Conservation (phyloP, 2,329 filamentous ascomycete genomes). For the Gnomoniopsis smithogilvyi region DNA sequence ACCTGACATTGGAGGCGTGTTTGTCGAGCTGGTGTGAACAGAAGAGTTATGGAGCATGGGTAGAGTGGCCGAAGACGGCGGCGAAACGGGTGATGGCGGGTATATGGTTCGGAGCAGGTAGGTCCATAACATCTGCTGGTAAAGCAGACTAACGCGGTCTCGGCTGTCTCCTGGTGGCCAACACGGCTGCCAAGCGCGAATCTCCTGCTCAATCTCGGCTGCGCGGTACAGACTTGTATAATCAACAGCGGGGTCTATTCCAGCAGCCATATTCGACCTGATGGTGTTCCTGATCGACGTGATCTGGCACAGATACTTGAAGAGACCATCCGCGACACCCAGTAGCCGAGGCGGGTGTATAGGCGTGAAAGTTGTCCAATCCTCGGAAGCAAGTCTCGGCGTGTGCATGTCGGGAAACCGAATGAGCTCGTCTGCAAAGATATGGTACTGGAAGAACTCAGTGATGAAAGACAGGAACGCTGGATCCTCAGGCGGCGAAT, state of each 20-base stretch:
- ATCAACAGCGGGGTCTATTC: slow-evolving; percentile 66
- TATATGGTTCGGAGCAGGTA: slow-evolving; percentile 62
- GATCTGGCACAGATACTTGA: slow-evolving; percentile 75
- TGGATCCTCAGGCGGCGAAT: slow-evolving; percentile 58
- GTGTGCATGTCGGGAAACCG: slow-evolving; percentile 40
- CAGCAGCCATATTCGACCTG: slow-evolving; percentile 60
- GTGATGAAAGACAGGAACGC: slow-evolving; percentile 64
- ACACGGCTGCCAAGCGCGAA: slow-evolving; percentile 69
- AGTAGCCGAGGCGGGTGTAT: slow-evolving; percentile 59
- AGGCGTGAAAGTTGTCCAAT: slow-evolving; percentile 38
- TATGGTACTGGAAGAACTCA: slow-evolving; percentile 84
- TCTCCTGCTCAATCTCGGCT: slow-evolving; percentile 70
- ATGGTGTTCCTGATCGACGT: slow-evolving; percentile 74
- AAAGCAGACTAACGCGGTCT: slow-evolving; percentile 53
- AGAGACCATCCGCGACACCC: slow-evolving; percentile 79
- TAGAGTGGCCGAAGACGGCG: slow-evolving; percentile 21
- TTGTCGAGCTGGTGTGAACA: slow-evolving; percentile 16
- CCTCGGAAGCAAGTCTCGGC: slow-evolving; percentile 37
- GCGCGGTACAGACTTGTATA: slow-evolving; percentile 71
- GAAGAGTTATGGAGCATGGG: slow-evolving; percentile 17
- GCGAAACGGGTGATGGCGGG: slow-evolving; percentile 37
- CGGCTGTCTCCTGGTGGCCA: slow-evolving; percentile 58
- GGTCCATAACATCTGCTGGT: slow-evolving; percentile 65
- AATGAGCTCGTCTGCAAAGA: slow-evolving; percentile 61
- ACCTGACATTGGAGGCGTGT: slow-evolving; percentile 28